A percentile compares a stretch with the other conserved stretches of the same genome.
Evolutionary conservation across 768 basidiomycete species (phyloP).

Genomic region (Mycena pura): DNA sequence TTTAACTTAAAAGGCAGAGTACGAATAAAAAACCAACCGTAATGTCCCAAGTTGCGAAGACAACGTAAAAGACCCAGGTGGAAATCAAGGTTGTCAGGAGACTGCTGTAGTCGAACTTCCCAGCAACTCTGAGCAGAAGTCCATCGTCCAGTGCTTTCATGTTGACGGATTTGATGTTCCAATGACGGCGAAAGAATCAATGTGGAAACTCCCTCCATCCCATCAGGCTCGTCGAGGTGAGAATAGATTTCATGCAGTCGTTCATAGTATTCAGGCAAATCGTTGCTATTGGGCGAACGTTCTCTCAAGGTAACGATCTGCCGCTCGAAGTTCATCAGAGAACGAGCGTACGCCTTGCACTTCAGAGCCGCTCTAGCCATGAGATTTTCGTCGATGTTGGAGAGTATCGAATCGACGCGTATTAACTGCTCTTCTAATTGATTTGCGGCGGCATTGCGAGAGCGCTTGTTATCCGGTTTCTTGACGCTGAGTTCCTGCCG

Average conservation of each 20-base stretch:
- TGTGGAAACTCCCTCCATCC: conserved; percentile 97
- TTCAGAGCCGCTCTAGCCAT: conserved; percentile 94
- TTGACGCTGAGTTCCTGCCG: conserved; percentile 66
- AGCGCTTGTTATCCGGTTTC: conserved; percentile 58
- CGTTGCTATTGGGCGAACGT: conserved; percentile 45
- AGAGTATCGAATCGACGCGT: conserved; percentile 80
- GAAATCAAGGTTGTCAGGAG: conserved; percentile 86
- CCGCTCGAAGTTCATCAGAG: conserved; percentile 94
- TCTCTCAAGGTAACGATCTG: conserved; percentile 66
- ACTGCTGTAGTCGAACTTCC: conserved; percentile 92
- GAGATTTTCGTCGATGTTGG: conserved; percentile 83
- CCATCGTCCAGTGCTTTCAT: conserved; percentile 97
- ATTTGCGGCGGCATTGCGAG: conserved; percentile 44
- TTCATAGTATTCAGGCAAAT: conserved; percentile 81
- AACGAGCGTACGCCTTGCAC: conserved; percentile 92
- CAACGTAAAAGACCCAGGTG: conserved; percentile 92
- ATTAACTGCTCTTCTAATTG: conserved; percentile 66
- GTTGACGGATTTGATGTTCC: conserved; percentile 96
- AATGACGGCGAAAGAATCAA: conserved; percentile 87
- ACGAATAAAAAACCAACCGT: conserved; percentile 65
- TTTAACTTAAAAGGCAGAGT: conserved; percentile 4
- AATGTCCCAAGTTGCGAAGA: conserved; percentile 93
- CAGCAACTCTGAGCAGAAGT: conserved; percentile 99
- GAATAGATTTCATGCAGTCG: conserved; percentile 95
- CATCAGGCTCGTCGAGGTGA: conserved; percentile 95